Base-by-base conservation (phyloP, 257 asterid species). In the Solanum tacnaense region DNA sequence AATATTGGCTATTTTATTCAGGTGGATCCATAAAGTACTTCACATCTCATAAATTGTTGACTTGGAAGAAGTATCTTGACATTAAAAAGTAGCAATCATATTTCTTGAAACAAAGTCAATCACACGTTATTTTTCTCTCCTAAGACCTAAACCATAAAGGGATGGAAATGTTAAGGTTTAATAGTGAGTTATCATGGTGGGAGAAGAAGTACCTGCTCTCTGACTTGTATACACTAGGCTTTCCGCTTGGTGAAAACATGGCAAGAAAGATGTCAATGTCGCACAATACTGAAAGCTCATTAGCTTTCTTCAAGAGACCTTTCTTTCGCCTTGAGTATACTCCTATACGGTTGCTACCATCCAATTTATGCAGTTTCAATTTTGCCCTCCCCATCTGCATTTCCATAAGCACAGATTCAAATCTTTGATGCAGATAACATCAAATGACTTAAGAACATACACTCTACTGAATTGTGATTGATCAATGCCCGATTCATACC, bases 241-340 rank as follows among this genome's bases (percentile, higher is more conserved):
- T 86, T 31, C 88, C 88, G 23, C 73, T 34, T 2, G 84, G 73
- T 49, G 88, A 86, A 56, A 74, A 74, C 52, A 75, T 86, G 60
- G 70, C 72, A 73, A 86, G 85, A 41, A 52, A 49, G 38, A 86
- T 62, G 72, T 86, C 74, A 86, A 73, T 81, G 83, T 36, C 85
- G 36, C 88, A 86, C 38, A 86, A 46, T 12, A 86, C 85, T 46
- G 88, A 72, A 36, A 86, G 72, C 58, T 86, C 88, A 44, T 62
- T 32, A 74, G 88, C 88, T 86, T 86, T 86, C 88, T 86, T 86
- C 84, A 86, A 32, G 34, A 86, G 71, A 20, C 88, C 88, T 41
- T 86, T 86, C 71, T 73, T 86, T 35, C 88, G 56, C 49, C 83
- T 86, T 11, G 85, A 86, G 76, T 72, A 86, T 35, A 81, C 83